These are phyloP conservation scores for Hortaea werneckii DNA, from an alignment of 2,329 filamentous ascomycete species.

Conservation along the genomic window DNA sequence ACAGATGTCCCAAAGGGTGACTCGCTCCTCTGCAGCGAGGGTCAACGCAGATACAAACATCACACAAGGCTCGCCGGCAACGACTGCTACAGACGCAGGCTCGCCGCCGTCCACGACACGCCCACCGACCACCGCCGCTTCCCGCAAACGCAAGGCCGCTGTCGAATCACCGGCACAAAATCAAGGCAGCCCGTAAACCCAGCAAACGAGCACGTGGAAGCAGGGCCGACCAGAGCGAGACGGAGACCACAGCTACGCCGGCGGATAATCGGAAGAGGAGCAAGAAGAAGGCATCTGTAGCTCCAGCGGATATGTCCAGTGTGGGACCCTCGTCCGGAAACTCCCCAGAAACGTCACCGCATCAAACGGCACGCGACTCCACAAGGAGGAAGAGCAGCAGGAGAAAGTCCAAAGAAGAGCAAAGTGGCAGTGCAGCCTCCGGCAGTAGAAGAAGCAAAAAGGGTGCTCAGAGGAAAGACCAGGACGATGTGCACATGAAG, in stretches of 20 bases:
- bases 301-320: constrained; percentile 58
- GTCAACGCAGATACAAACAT: constrained; percentile 23
- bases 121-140: constrained; percentile 25
- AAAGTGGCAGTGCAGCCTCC: constrained; percentile 19
- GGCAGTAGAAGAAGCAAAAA: constrained; percentile 23
- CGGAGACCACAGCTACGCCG: constrained; percentile 28
- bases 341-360: constrained; percentile 50
- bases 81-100: constrained; percentile 33
- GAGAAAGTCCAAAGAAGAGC: constrained; percentile 51
- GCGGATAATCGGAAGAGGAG: constrained; percentile 49
- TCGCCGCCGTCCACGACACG: constrained; percentile 39
- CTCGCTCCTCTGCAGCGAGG: constrained; percentile 52
- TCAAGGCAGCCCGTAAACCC: constrained; percentile 30
- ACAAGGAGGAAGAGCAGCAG: constrained; percentile 64
- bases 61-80: constrained; percentile 17
- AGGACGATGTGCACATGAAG: constrained; percentile 25
- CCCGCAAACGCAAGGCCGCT: constrained; percentile 66
- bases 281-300: constrained; percentile 19
- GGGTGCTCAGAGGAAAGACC: constrained; percentile 17
- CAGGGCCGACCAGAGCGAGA: constrained; percentile 28
- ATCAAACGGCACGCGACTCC: constrained; percentile 47
- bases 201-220: constrained; percentile 50
- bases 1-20: constrained; percentile 94
- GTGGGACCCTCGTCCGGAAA: constrained; percentile 56
- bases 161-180: constrained; percentile 37